Conservation (phyloP, 768 basidiomycete species). For the Lentinula detonsa region DNA sequence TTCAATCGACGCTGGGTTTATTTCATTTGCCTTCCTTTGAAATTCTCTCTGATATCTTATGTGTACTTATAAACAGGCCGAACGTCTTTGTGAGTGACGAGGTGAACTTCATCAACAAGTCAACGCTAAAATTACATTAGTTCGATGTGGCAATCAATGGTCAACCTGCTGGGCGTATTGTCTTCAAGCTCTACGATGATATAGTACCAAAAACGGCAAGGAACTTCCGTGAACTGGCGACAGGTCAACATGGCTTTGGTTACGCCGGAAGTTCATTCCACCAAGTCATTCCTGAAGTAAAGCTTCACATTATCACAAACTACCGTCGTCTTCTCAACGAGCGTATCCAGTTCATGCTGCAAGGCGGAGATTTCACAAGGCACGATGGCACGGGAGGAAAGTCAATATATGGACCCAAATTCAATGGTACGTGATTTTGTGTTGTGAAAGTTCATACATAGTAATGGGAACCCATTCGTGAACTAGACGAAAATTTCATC, state of each 20-base stretch:
- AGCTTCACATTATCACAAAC: not conserved
- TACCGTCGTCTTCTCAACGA: slow-evolving; percentile 21
- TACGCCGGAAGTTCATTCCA: slow-evolving; percentile 45
- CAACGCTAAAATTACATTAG: slow-evolving; percentile 24
- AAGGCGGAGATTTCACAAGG: slow-evolving; percentile 82
- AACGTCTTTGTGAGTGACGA: slow-evolving; percentile 33
- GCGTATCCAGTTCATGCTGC: slow-evolving; percentile 83
- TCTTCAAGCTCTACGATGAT: slow-evolving; percentile 83
- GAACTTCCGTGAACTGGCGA: slow-evolving; percentile 90
- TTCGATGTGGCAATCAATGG: slow-evolving; percentile 58
- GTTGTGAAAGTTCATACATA: too few species aligned
- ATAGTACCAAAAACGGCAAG: slow-evolving; percentile 66
- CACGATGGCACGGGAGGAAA: slow-evolving; percentile 73
- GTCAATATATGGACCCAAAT: slow-evolving; percentile 71
- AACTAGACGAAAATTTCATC: slow-evolving; percentile 78
- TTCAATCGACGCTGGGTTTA: too few species aligned
- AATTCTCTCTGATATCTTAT: too few species aligned
- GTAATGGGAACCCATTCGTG: not conserved
- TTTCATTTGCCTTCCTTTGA: too few species aligned
- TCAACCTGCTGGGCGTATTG: slow-evolving; percentile 46
- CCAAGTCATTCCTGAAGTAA: slow-evolving; percentile 2
- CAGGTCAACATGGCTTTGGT: slow-evolving; percentile 67
- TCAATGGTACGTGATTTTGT: slow-evolving; percentile 38
- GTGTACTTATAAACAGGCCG: too few species aligned
- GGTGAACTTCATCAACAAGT: not conserved